A percentile compares a stretch with the other conserved stretches of the same genome.
These are phyloP conservation scores for Trichomonas tenax DNA, from an alignment of 208 protist species.

Conservation along the genomic window DNA sequence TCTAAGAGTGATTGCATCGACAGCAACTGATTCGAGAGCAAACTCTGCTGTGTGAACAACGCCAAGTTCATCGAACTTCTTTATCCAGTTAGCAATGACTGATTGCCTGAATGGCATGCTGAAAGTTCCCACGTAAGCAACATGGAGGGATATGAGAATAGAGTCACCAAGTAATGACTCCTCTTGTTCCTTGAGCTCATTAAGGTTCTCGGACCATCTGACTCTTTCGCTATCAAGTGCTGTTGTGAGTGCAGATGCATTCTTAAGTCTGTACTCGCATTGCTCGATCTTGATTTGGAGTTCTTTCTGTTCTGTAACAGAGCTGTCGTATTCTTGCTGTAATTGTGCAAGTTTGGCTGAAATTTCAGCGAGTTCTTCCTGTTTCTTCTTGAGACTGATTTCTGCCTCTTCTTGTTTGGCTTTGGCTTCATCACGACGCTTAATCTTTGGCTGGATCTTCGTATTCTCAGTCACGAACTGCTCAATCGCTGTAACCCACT, in stretches of 20 bases:
- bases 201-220: conserved; percentile 60
- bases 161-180: conserved; percentile 74
- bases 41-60: conserved; percentile 75
- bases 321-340: conserved; percentile 72
- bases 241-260: conserved; percentile 70
- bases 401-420: conserved; percentile 47
- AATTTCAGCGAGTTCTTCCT: conserved; percentile 59
- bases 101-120: conserved; percentile 72
- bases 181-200: conserved; percentile 37
- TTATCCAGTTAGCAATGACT: conserved; percentile 71
- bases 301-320: conserved; percentile 62
- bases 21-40: conserved; percentile 68
- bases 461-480: conserved; percentile 68
- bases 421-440: conserved; percentile 68
- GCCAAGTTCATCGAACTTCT: conserved; percentile 56
- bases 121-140: conserved; percentile 92
- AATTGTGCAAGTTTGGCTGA: conserved; percentile 73
- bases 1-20: conserved; percentile 61
- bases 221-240: conserved; percentile 82
- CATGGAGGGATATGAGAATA: conserved; percentile 76
- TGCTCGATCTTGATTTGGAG: conserved; percentile 29
- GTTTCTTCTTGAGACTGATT: conserved; percentile 29
- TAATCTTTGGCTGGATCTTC: conserved; percentile 83
- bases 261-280: conserved; percentile 39
- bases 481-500: conserved; percentile 49